Evolutionary conservation across 208 protist species (phyloP).

Genomic region (Jaenimonas drosophilae): DNA sequence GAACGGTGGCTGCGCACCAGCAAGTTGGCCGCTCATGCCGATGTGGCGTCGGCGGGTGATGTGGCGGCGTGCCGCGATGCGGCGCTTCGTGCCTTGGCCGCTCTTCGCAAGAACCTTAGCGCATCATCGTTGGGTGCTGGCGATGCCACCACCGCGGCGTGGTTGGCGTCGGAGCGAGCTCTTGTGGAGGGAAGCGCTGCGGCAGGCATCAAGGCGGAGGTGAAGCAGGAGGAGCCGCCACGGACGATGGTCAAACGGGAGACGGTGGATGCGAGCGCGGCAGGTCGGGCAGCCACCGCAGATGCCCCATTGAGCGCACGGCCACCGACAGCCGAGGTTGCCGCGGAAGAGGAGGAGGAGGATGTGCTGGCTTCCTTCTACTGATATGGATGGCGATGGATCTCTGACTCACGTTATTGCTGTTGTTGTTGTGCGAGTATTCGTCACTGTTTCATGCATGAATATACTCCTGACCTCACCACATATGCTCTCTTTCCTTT

Average conservation of each 20-base stretch:
- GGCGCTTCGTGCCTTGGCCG: slow-evolving; percentile 16
- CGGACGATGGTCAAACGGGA: not conserved
- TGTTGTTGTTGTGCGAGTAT: not conserved
- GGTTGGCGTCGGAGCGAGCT: too few species aligned
- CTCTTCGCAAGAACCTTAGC: slow-evolving; percentile 13
- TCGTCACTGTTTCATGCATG: not conserved
- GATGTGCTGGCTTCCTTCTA: slow-evolving; percentile 42
- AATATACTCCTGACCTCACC: not conserved
- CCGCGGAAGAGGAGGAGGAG: slow-evolving; percentile 18
- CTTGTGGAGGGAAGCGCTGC: too few species aligned
- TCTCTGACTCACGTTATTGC: not conserved
- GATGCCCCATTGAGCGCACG: not conserved
- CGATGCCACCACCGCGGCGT: slow-evolving; percentile 20
- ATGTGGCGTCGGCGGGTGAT: not conserved
- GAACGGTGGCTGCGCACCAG: slow-evolving; percentile 41
- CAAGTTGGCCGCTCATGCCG: too few species aligned
- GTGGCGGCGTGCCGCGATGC: slow-evolving; percentile 5
- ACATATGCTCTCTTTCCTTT: not conserved
- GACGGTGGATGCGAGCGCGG: not conserved
- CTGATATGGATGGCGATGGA: not conserved
- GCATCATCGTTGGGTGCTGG: slow-evolving; percentile 11
- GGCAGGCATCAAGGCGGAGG: too few species aligned
- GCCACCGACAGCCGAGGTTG: not conserved
- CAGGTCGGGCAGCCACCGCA: not conserved
- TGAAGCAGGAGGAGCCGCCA: slow-evolving; percentile 20